A percentile compares a stretch with the other conserved stretches of the same genome.
Conservation (phyloP, 2,329 filamentous ascomycete species). For the Colletotrichum somersetense region DNA sequence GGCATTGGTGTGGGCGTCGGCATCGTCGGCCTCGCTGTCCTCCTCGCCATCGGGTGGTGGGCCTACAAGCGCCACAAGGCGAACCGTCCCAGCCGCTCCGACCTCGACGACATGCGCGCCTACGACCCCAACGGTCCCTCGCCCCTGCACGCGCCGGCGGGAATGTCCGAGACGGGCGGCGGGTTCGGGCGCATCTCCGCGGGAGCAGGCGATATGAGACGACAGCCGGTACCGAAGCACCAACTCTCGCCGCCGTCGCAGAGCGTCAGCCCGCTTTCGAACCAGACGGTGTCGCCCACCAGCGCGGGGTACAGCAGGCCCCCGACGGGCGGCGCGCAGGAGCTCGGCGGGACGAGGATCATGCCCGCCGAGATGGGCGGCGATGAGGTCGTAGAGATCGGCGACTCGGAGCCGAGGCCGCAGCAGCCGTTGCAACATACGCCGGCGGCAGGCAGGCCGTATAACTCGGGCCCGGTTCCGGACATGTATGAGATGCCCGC, state of each 20-base stretch:
- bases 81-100: constrained; percentile 39
- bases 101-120: constrained; percentile 49
- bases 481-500: constrained; percentile 59
- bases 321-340: constrained; percentile 36
- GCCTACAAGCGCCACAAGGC: constrained; percentile 42
- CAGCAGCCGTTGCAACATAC: constrained; percentile 17
- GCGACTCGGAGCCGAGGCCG: constrained; percentile 46
- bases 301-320: constrained; percentile 19
- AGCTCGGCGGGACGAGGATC: constrained; percentile 32
- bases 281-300: constrained; percentile 28
- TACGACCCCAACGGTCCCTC: constrained; percentile 53
- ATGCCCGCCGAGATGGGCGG: constrained; percentile 38
- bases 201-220: constrained; percentile 15
- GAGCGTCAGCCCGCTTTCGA: constrained; percentile 39
- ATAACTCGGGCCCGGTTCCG: constrained; percentile 49
- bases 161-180: constrained; percentile 34
- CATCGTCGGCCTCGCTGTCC: constrained; percentile 49
- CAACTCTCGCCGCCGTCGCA: constrained; percentile 31
- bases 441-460: constrained; percentile 50
- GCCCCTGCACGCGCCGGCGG: constrained; percentile 13
- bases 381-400: constrained; percentile 50
- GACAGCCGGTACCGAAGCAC: constrained; percentile 27
- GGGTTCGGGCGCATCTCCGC: constrained; percentile 7
- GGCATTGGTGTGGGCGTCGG: constrained; percentile 58
- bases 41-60: constrained; percentile 44